Conservation (phyloP, 2,329 filamentous ascomycete species). For the Trichoderma harzianum region DNA sequence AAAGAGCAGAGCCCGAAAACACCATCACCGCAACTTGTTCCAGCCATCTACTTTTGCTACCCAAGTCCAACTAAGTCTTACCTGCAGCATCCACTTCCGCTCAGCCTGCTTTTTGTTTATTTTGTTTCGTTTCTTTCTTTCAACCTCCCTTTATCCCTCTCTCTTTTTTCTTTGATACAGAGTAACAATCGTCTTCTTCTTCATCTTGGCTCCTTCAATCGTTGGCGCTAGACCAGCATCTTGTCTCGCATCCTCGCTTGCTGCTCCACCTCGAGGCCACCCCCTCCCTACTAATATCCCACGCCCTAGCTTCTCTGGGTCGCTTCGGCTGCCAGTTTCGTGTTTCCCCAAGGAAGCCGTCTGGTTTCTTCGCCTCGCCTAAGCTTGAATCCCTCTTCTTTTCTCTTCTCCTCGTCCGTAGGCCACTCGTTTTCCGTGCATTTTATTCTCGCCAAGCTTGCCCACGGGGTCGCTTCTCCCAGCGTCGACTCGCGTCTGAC, state of each 20-base stretch:
- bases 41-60: neutral
- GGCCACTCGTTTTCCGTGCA: conserved; percentile 6
- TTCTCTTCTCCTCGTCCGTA: neutral
- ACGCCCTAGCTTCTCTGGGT: neutral
- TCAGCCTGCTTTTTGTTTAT: neutral
- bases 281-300: conserved; percentile 16
- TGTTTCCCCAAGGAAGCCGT: conserved; percentile 9
- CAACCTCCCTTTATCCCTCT: neutral
- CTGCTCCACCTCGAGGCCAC: conserved; percentile 7
- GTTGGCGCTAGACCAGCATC: conserved; percentile 12
- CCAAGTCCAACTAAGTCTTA: neutral
- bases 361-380: conserved; percentile 1
- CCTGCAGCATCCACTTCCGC: conserved; percentile 1
- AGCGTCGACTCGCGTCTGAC: conserved; percentile 9
- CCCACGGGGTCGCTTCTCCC: conserved; percentile 13
- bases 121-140: neutral
- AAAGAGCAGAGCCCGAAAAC: neutral
- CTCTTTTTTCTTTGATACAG: neutral
- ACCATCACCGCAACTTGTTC: conserved; percentile 9
- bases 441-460: neutral
- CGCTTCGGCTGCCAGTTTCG: conserved; percentile 12
- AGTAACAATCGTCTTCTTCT: neutral
- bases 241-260: conserved; percentile 16
- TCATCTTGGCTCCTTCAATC: neutral
- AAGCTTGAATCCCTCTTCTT: neutral